Evolutionary conservation across 768 basidiomycete genomes (phyloP).

Genomic region (Collybia sordida): DNA sequence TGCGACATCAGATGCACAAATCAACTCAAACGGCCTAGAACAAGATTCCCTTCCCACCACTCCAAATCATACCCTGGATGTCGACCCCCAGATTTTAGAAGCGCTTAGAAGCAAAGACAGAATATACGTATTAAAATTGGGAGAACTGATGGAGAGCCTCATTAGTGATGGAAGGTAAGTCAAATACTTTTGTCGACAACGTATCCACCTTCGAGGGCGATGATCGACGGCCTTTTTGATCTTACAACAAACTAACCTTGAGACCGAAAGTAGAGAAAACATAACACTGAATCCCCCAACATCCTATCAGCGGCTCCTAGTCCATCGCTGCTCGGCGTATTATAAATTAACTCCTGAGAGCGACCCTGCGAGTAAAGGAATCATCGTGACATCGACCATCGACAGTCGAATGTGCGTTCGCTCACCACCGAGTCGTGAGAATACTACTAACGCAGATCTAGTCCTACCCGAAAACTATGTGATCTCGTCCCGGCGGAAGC

Average conservation of each 20-base stretch:
- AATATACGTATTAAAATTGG: constrained; percentile 85
- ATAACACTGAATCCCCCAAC: constrained; percentile 69
- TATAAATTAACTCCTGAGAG: constrained; percentile 74
- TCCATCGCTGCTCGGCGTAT: constrained; percentile 83
- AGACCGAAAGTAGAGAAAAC: constrained; percentile 43
- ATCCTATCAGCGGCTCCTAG: constrained; percentile 82
- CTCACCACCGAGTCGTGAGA: not conserved
- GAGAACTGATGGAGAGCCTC: constrained; percentile 79
- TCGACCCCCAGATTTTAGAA: constrained; percentile 80
- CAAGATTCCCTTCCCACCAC: constrained; percentile 15
- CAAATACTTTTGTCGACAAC: not conserved
- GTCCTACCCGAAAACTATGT: constrained; percentile 66
- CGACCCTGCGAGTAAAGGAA: constrained; percentile 62
- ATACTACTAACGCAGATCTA: constrained; percentile 28
- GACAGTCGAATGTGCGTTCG: constrained; percentile 77
- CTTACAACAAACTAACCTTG: constrained; percentile 19
- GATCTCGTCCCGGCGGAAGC: constrained; percentile 80
- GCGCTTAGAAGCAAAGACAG: constrained; percentile 87
- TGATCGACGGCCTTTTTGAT: not conserved
- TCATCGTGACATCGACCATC: constrained; percentile 51
- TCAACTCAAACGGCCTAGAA: constrained; percentile 14
- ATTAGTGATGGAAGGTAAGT: constrained; percentile 74
- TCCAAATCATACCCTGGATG: constrained; percentile 37
- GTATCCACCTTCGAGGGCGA: not conserved
- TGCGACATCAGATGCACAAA: constrained; percentile 22